Base-by-base conservation (phyloP, 164 flowering plant genomes). In the Vitis rotundifolia region DNA sequence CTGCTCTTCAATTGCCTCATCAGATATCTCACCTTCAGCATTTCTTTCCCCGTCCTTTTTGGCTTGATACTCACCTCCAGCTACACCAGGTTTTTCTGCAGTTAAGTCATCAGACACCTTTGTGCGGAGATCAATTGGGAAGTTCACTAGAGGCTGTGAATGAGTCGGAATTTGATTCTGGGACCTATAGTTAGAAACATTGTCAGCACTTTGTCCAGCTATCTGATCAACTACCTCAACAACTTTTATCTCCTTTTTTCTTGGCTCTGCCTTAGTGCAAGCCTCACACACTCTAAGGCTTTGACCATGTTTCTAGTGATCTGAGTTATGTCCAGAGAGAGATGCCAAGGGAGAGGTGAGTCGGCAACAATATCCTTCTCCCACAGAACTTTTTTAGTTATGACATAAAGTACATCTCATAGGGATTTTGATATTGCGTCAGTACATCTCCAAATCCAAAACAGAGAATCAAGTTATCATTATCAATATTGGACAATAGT, bases 371-470 rank as follows among this genome's bases (percentile, higher is more conserved):
- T n/a, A n/a, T n/a, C n/a, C n/a, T n/a, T n/a, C n/a, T n/a, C n/a
- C n/a, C n/a, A n/a, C n/a, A n/a, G n/a, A n/a, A n/a, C n/a, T n/a
- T n/a, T n/a, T n/a, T n/a, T n/a, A n/a, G n/a, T n/a, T n/a, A n/a
- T n/a, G n/a, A n/a, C n/a, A n/a, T n/a, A n/a, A n/a, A n/a, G n/a
- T n/a, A n/a, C n/a, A n/a, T n/a, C n/a, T n/a, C n/a, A n/a, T n/a
- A n/a, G n/a, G n/a, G n/a, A n/a, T n/a, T n/a, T n/a, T n/a, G n/a
- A n/a, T n/a, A n/a, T n/a, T n/a, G n/a, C n/a, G n/a, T n/a, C n/a
- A n/a, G n/a, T n/a, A n/a, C 85, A 67, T 82, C 85, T 66, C 85
- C 85, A 67, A 79, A 82, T 71, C 85, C 85, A 74, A 59, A 82
- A 56, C 85, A 82, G 3, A 80, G 85, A 69, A 82, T 81, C 47